Conservation (phyloP, 805 yeast species). For the Metschnikowia lochheadii region DNA sequence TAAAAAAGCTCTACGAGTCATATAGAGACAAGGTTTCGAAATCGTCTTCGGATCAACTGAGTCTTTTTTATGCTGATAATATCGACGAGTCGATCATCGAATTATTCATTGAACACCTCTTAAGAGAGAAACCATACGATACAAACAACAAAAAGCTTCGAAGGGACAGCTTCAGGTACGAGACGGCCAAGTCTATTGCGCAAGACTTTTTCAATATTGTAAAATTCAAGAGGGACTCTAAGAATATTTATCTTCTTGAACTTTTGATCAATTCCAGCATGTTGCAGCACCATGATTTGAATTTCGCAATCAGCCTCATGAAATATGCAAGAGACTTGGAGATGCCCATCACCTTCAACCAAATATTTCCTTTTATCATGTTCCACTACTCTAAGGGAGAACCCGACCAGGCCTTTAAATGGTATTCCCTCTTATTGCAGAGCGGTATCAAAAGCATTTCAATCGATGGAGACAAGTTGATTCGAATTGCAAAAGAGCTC, state of each 20-base stretch:
- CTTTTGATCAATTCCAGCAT: conserved; percentile 30
- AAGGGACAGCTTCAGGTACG: conserved; percentile 11
- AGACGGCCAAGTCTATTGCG: conserved; percentile 26
- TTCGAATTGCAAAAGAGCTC: conserved; percentile 31
- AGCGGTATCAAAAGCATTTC: conserved; percentile 31
- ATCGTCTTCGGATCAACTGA: neutral
- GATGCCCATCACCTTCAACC: conserved; percentile 37
- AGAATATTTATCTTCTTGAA: conserved; percentile 25
- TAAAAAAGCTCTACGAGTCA: conserved; percentile 19
- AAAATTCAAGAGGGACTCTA: conserved; percentile 11
- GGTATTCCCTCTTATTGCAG: conserved; percentile 34
- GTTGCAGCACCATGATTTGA: conserved; percentile 29
- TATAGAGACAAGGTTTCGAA: conserved; percentile 16
- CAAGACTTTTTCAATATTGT: conserved; percentile 19
- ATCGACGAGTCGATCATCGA: conserved; percentile 19
- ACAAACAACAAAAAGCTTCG: conserved; percentile 16
- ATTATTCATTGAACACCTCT: conserved; percentile 23
- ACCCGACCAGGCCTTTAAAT: conserved; percentile 27
- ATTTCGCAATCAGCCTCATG: conserved; percentile 30
- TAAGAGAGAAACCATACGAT: conserved; percentile 20
- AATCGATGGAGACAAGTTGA: conserved; percentile 25
- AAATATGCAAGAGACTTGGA: conserved; percentile 22
- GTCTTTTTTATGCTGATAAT: conserved; percentile 12
- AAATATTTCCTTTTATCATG: conserved; percentile 35
- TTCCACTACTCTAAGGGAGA: conserved; percentile 33